A percentile compares a stretch with the other conserved stretches of the same genome.
Conservation (phyloP, 176 grass and related monocot genomes). For the Otatea glauca region DNA sequence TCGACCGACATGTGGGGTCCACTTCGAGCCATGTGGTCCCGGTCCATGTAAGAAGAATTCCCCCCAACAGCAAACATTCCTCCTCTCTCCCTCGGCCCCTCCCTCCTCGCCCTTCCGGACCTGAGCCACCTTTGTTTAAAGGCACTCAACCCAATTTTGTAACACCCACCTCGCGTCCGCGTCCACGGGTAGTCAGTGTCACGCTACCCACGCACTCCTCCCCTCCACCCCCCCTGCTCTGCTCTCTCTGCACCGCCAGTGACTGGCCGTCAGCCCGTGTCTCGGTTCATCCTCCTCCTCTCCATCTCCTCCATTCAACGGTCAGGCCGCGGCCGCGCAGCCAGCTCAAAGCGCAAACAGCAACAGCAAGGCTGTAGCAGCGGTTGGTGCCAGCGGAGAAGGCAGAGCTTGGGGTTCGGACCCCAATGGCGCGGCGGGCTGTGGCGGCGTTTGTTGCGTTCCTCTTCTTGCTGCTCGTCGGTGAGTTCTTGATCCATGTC, state of each 20-base stretch:
- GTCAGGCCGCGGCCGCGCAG: constrained; percentile 6
- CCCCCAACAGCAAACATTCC: constrained; percentile 55
- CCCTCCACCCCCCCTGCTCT: constrained; percentile 6
- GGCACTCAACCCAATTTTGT: constrained; percentile 39
- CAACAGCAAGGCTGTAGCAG: background rate
- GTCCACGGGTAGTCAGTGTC: constrained; percentile 22
- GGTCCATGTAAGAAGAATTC: constrained; percentile 20
- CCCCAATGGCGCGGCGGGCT: constrained; percentile 47
- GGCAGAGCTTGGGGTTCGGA: background rate
- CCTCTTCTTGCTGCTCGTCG: constrained; percentile 47
- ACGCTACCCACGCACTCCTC: constrained; percentile 43
- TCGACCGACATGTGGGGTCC: constrained; percentile 23
- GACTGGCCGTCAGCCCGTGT: constrained; percentile 43
- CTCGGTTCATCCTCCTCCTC: constrained; percentile 12
- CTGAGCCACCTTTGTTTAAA: constrained; percentile 43
- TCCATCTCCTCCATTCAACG: background rate
- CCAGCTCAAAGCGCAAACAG: background rate
- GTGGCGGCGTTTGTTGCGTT: constrained; percentile 19
- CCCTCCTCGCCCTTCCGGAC: constrained; percentile 50
- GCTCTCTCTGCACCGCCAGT: constrained; percentile 31
- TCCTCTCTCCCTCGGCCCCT: background rate
- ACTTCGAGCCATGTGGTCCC: background rate
- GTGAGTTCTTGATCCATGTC: constrained; percentile 40
- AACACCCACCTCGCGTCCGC: constrained; percentile 53
- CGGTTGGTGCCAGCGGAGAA: background rate